A percentile compares a stretch with the other conserved stretches of the same genome.
Conservation (phyloP, 1,284 basidiomycete genomes). For the Pisolithus thermaeus region DNA sequence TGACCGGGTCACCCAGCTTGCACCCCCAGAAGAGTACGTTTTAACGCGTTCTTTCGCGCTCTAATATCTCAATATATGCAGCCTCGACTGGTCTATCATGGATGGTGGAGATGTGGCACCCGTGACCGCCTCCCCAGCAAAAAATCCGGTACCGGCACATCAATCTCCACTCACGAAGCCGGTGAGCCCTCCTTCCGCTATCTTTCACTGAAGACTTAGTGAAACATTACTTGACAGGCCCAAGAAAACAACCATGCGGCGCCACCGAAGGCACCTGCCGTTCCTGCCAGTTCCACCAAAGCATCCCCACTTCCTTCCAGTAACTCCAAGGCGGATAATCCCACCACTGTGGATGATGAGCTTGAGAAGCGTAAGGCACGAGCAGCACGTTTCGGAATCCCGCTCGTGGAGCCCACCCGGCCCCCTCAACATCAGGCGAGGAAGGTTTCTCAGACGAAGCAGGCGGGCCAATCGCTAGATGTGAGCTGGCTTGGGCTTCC, state of each 20-base stretch:
- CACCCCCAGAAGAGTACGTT: constrained; percentile 44
- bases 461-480: not conserved
- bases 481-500: not conserved
- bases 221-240: not conserved
- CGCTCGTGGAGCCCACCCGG: constrained; percentile 43
- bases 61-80: constrained; percentile 10
- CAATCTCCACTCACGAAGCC: constrained; percentile 12
- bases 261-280: not conserved
- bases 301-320: constrained; percentile 4
- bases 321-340: constrained; percentile 4
- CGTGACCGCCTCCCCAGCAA: constrained; percentile 7
- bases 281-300: constrained; percentile 7
- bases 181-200: not conserved
- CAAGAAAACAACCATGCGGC: not conserved
- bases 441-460: constrained; percentile 5
- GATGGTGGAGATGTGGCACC: constrained; percentile 17
- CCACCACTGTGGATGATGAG: constrained; percentile 38
- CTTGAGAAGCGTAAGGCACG: constrained; percentile 54
- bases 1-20: constrained; percentile 26
- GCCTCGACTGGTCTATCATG: constrained; percentile 36
- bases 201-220: not conserved
- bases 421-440: constrained; percentile 13
- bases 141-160: constrained; percentile 8
- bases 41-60: not conserved
- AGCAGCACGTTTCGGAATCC: constrained; percentile 65